phyloP scores from a whole-genome alignment of 805 yeast genomes.

The Zygosaccharomyces lentus region DNA sequence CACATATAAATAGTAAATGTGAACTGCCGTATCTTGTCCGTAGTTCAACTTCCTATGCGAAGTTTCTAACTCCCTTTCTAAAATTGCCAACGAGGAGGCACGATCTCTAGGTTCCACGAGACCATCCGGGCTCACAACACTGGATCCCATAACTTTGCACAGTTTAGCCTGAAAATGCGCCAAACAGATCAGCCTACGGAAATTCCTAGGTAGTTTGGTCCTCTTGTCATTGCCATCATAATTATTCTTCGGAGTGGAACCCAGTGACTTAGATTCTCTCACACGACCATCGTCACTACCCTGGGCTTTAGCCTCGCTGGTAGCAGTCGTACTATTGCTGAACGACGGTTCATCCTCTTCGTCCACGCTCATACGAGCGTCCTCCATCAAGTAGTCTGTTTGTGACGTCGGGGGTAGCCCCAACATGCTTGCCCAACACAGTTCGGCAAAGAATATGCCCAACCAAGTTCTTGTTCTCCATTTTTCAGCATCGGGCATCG shows the following conservation, averaged over 20 bases:
- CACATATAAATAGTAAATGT: slow-evolving; percentile 73
- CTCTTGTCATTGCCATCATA: not conserved
- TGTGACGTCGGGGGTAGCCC: slow-evolving; percentile 86
- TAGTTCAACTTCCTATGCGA: slow-evolving; percentile 62
- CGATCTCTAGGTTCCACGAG: slow-evolving; percentile 78
- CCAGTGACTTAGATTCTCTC: not conserved
- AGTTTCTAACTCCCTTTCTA: slow-evolving; percentile 74
- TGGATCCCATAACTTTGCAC: slow-evolving; percentile 80
- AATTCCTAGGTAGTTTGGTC: slow-evolving; percentile 53
- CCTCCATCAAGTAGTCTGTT: slow-evolving; percentile 77
- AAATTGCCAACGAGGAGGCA: slow-evolving; percentile 70
- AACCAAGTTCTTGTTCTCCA: slow-evolving; percentile 96
- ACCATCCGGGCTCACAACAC: slow-evolving; percentile 84
- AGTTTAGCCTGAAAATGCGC: slow-evolving; percentile 81
- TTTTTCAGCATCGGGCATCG: slow-evolving; percentile 82
- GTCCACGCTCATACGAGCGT: slow-evolving; percentile 60
- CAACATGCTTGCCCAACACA: slow-evolving; percentile 81
- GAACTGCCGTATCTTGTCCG: slow-evolving; percentile 61
- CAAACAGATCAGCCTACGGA: slow-evolving; percentile 66
- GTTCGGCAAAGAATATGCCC: slow-evolving; percentile 81
- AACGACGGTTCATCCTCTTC: slow-evolving; percentile 13
- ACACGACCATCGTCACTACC: not conserved
- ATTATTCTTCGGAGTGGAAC: not conserved
- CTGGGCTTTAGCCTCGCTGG: not conserved
- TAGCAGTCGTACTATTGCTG: not conserved